Evolutionary conservation across 2,329 filamentous ascomycete genomes (phyloP), one percentile per base, ranked within the genome.

Genomic region (Zasmidium citrigriseum): DNA sequence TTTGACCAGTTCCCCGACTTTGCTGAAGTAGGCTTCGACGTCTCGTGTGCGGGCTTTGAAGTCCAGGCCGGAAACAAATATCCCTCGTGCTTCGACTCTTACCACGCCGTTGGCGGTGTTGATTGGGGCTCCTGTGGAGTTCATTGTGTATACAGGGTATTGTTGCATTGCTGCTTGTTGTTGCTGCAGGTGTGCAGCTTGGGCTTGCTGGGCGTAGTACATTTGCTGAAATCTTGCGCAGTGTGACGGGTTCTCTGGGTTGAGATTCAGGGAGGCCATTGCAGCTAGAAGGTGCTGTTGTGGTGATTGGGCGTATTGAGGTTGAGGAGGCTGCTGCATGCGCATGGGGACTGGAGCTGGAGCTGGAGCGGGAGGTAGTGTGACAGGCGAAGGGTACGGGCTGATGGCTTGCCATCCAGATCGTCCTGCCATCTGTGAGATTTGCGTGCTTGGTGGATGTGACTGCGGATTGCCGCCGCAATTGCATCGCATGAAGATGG

Each of bases 41-140:
- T 71, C 68, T 20, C 58, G 59, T 11, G 58, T 52, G n/a, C 58
- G 55, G 18, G 68, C 66, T 60, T 67, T 66, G 65, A 60, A 71
- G 63, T 62, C 65, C 4, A 72, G 57, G 16, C 61, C 62, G 18
- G 58, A 66, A 27, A 72, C 65, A 53, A 71, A 71, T 45, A 72
- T 58, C 7, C 69, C 69, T 11, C 68, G 66, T 12, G 62, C 57
- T 57, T 71, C 68, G 16, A 61, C 69, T 12, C 57, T 58, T 10
- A 69, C 59, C 11, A 54, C 46, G 16, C 69, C 69, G 24, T 66
- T 52, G 10, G 46, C 59, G 23, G 60, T 60, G 55, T 71, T 72
- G 23, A 70, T 58, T 10, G 64, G 66, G 9, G 64, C 53, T n/a
- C 69, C 68, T 2, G 57, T 60, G n/a, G 62, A 22, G 14, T 63